Base-by-base conservation (phyloP, 139 green algal genomes). In the Volvox reticuliferus region DNA sequence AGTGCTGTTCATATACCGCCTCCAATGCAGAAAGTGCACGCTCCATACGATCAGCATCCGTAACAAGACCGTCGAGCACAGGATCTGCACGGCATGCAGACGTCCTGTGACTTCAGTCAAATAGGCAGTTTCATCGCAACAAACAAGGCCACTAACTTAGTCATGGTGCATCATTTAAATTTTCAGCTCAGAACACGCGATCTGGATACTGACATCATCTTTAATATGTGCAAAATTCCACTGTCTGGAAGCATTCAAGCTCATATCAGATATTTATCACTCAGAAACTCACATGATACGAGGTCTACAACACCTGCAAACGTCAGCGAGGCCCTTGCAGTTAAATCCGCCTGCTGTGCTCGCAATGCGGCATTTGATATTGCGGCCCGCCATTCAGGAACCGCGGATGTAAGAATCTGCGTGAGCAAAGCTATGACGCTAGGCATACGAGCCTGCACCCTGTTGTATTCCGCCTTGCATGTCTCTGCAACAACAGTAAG, bases 301-400 rank as follows among this genome's bases (percentile, higher is more conserved):
- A 90, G 73, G 50, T 76, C 50, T 12, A 90, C 14, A 55, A 22
- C 26, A 28, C 18, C 35, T 13, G 33, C n/a, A 6, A 82, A 21
- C 1, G 80, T 61, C 26, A 2, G 35, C 65, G 35, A 14, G 22
- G 21, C 1, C 33, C 35, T 18, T 9, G 33, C 19, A 2, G 35
- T n/a, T 0, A 26, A 2, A 24, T 20, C 32, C 19, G 78, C 20
- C 78, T 67, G 24, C 35, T 24, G 0, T 12, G 65, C 35, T 17
- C 36, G 28, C 2, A 36, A 13, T 35, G 67, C 67, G 9, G 67
- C 83, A 3, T 19, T 26, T 3, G 83, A 33, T 37, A 89, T 30
- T 17, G 85, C 85, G 1, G 44, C 18, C 0, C 73, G 73, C 91
- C 91, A 93, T n/a, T 92, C 91, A 5, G 88, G 79, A 61, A 91